Conservation (phyloP, 1,284 basidiomycete species). For the Lignosus rhinocerotis region DNA sequence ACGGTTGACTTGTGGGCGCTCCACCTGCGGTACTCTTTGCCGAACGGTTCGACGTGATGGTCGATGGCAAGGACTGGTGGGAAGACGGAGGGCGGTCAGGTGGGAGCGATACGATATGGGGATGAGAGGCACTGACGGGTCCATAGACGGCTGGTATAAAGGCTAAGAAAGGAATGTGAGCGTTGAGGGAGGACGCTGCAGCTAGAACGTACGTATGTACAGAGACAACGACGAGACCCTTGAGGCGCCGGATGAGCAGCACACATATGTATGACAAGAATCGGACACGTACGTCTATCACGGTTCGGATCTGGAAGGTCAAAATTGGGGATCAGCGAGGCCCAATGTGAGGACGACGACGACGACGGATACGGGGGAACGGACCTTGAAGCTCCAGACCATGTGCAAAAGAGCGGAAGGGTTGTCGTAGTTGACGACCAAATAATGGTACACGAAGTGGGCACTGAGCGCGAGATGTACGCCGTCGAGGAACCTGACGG, state of each 20-base stretch:
- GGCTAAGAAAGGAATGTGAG: not conserved
- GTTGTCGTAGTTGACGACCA: conserved; percentile 24
- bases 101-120: not conserved
- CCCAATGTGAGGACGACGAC: too few relatives aligned
- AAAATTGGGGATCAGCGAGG: not conserved
- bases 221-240: not conserved
- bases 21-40: conserved; percentile 19
- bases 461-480: conserved; percentile 25
- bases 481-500: conserved; percentile 26
- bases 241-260: not conserved
- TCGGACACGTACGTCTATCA: conserved; percentile 21
- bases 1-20: conserved; percentile 13
- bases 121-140: conserved; percentile 12
- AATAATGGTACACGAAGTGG: conserved; percentile 28
- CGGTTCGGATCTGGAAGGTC: conserved; percentile 20
- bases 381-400: conserved; percentile 30
- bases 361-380: not conserved
- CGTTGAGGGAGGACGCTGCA: not conserved
- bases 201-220: not conserved
- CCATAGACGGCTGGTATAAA: conserved; percentile 15
- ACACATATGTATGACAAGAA: too few relatives aligned
- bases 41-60: conserved; percentile 18
- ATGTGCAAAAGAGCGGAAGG: conserved; percentile 18
- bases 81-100: not conserved
- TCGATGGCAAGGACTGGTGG: conserved; percentile 18